A percentile compares a stretch with the other conserved stretches of the same genome.
phyloP scores from a whole-genome alignment of 805 yeast genomes.

The Pichia eremophila region DNA sequence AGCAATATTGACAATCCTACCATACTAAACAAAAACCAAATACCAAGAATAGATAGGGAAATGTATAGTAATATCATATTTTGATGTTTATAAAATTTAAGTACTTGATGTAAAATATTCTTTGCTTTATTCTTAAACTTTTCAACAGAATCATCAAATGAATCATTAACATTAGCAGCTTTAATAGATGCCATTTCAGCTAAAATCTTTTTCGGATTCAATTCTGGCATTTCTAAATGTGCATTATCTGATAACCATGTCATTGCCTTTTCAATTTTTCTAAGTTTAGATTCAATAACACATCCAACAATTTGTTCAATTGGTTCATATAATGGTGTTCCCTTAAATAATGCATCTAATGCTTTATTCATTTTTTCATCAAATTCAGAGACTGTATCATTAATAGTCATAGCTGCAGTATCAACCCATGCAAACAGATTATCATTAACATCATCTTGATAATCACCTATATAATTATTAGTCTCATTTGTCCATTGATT shows the following conservation, averaged over 20 bases:
- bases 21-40: constrained; percentile 40
- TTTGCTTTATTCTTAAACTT: constrained; percentile 20
- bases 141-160: constrained; percentile 6
- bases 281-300: constrained; percentile 65
- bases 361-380: constrained; percentile 49
- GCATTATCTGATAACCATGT: constrained; percentile 69
- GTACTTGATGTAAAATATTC: constrained; percentile 18
- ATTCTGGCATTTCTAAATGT: constrained; percentile 46
- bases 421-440: constrained; percentile 60
- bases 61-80: constrained; percentile 39
- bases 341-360: constrained; percentile 51
- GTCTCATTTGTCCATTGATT: constrained; percentile 45
- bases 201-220: constrained; percentile 18
- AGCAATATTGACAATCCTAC: constrained; percentile 12
- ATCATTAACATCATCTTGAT: constrained; percentile 48
- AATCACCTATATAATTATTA: constrained; percentile 40
- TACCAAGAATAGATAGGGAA: constrained; percentile 32
- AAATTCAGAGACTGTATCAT: constrained; percentile 50
- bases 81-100: constrained; percentile 28
- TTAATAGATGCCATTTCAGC: constrained; percentile 6
- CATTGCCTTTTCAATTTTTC: constrained; percentile 57
- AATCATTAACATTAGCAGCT: constrained; percentile 3
- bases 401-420: constrained; percentile 47
- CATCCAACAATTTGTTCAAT: constrained; percentile 67
- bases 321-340: constrained; percentile 57